Conservation (phyloP, 2,329 filamentous ascomycete species). For the Sarocladium oryzae region DNA sequence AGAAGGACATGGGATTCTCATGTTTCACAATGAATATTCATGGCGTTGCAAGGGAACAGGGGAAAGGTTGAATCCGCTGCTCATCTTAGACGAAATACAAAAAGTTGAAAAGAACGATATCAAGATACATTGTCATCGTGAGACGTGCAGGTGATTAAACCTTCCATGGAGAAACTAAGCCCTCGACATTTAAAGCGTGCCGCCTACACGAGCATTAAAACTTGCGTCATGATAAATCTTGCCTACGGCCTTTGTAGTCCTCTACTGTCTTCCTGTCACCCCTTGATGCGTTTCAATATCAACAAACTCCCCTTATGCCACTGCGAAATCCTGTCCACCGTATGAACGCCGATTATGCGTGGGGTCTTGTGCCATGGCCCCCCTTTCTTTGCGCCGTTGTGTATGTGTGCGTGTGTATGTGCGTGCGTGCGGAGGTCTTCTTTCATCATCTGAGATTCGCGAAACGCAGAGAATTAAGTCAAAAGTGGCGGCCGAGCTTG, state of each 20-base stretch:
- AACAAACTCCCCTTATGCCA: conserved; percentile 8
- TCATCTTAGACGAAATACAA: conserved; percentile 10
- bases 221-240: background rate
- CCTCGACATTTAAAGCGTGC: no score
- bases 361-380: background rate
- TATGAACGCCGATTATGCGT: conserved; percentile 8
- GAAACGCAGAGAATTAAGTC: background rate
- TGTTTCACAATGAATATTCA: conserved; percentile 9
- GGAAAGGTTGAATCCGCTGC: conserved; percentile 1
- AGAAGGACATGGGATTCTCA: conserved; percentile 6
- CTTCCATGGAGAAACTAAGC: no score
- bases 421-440: background rate
- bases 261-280: background rate
- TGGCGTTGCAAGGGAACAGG: conserved; percentile 4
- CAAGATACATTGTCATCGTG: background rate
- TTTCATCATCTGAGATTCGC: background rate
- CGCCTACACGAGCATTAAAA: background rate
- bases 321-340: background rate
- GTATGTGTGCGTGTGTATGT: background rate
- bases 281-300: background rate
- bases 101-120: conserved; percentile 9
- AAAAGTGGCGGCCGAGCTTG: background rate
- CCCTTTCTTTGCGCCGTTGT: conserved; percentile 3
- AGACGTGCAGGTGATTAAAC: no score
- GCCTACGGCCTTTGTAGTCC: background rate